Base-by-base conservation (phyloP, 306 rosid genomes). In the Vigna mungo region DNA sequence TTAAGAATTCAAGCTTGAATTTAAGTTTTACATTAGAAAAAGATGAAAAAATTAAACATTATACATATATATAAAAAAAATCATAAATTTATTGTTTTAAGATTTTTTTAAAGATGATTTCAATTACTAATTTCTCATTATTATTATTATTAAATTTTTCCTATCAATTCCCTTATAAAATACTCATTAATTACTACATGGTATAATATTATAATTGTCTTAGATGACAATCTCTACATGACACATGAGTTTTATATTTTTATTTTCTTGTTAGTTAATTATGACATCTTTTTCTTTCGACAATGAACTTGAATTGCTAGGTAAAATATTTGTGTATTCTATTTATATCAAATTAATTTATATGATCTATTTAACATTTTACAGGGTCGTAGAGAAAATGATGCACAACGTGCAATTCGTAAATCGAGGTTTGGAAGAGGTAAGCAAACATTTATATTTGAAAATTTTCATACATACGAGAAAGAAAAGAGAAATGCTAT, bases 381-480 rank as follows among this genome's bases (percentile, higher is more conserved):
- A 4, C 72, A 90, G 97, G 90, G 81, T 8, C 51, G 37, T 36
- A 80, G 23, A 41, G 87, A 70, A 49, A 20, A 16, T 1, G 55
- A n/a, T 37, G 55, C 78, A 53, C 85, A 80, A 5, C 89, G 68
- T 9, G 85, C 76, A 21, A 72, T 70, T 58, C 90, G 94, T 32
- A 88, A 82, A 83, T 91, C 99, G 64, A 96, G 99, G 17, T 88
- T 96, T 48, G 94, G 92, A 88, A 89, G 82, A 90, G 97, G 98
- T 92, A 90, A 41, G 48, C 9, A 21, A 64, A 5, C n/a, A 13
- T 49, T n/a, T 48, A 9, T 6, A 8, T 71, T 56, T 32, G 18
- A 6, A 37, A 48, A 32, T 7, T 58, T 17, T 46, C 52, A 20
- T 1, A 0, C 9, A 46, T 66, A 54, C 25, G 58, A 6, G 60